These are phyloP conservation scores for Myriosclerotinia duriaeana DNA, from an alignment of 2,329 filamentous ascomycete species.

Conservation along the genomic window DNA sequence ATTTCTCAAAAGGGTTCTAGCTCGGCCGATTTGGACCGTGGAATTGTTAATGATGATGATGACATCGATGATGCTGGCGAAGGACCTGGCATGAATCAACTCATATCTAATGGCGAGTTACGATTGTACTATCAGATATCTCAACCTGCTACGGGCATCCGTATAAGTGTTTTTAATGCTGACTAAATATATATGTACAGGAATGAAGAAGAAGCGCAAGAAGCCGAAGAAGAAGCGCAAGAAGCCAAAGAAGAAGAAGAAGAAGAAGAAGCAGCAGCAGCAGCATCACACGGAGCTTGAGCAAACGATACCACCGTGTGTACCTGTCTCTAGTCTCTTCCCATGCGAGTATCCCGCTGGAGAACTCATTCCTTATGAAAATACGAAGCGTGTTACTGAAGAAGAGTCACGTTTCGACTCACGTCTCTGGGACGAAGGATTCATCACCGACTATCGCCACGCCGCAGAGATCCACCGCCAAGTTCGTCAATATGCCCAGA, in stretches of 20 bases:
- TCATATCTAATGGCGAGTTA: conserved; percentile 27
- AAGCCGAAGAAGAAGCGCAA: conserved; percentile 83
- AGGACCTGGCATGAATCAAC: conserved; percentile 26
- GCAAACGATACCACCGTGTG: conserved; percentile 73
- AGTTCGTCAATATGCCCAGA: conserved; percentile 51
- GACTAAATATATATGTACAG: conserved; percentile 19
- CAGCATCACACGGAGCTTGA: conserved; percentile 55
- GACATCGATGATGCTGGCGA: conserved; percentile 30
- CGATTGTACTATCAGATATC: background rate
- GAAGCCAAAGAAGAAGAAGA: no score
- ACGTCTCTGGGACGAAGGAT: conserved; percentile 64
- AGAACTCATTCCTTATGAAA: conserved; percentile 78
- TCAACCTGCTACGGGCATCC: background rate
- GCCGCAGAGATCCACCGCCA: conserved; percentile 57
- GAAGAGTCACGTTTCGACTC: conserved; percentile 81
- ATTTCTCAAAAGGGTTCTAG: conserved; percentile 25
- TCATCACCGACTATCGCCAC: conserved; percentile 55
- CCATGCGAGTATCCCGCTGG: conserved; percentile 71
- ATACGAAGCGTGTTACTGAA: conserved; percentile 70
- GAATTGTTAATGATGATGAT: conserved; percentile 31
- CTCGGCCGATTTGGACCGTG: conserved; percentile 34
- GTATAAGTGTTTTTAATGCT: background rate
- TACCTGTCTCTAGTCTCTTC: conserved; percentile 70
- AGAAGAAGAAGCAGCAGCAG: conserved; percentile 73
- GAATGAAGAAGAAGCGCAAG: conserved; percentile 70